Percentiles rank a stretch among this genome's conserved stretches.
phyloP scores from a whole-genome alignment of 2,329 filamentous ascomycete species.

The Hortaea werneckii region DNA sequence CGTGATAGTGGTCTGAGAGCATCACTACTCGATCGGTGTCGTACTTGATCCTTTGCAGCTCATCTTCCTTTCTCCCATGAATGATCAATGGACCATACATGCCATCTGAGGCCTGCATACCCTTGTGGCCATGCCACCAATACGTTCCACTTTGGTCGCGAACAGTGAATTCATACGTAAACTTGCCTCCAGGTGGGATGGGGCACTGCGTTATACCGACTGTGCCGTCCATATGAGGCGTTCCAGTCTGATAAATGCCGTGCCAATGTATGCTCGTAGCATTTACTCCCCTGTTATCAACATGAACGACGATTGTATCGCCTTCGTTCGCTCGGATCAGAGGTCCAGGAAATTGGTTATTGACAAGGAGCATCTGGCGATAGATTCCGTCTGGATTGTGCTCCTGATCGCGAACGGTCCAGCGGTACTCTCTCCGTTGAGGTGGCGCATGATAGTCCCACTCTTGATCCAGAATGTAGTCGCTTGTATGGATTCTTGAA shows the following conservation, averaged over 20 bases:
- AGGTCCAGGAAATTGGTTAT: conserved; percentile 64
- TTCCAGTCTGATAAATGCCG: conserved; percentile 67
- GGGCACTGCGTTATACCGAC: conserved; percentile 57
- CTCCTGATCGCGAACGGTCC: conserved; percentile 48
- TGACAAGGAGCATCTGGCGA: conserved; percentile 55
- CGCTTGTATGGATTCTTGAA: conserved; percentile 24
- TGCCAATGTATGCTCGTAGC: conserved; percentile 64
- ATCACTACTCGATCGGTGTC: conserved; percentile 51
- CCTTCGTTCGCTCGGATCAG: conserved; percentile 63
- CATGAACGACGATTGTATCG: conserved; percentile 59
- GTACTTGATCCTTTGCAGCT: conserved; percentile 31
- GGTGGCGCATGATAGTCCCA: conserved; percentile 47
- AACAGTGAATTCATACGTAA: conserved; percentile 59
- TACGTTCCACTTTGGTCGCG: conserved; percentile 34
- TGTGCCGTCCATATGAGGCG: conserved; percentile 64
- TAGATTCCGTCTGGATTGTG: conserved; percentile 46
- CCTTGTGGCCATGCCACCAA: conserved; percentile 55
- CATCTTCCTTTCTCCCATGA: conserved; percentile 40
- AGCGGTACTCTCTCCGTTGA: conserved; percentile 47
- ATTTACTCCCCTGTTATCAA: conserved; percentile 56
- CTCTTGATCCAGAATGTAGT: conserved; percentile 47
- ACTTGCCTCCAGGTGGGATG: conserved; percentile 51
- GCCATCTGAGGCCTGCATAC: conserved; percentile 50
- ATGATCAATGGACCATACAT: conserved; percentile 52
- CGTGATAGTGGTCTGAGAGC: conserved; percentile 60